Evolutionary conservation across 495 filamentous ascomycete species (phyloP), one percentile per base, ranked within the genome.

Genomic region (Parathielavia appendiculata): DNA sequence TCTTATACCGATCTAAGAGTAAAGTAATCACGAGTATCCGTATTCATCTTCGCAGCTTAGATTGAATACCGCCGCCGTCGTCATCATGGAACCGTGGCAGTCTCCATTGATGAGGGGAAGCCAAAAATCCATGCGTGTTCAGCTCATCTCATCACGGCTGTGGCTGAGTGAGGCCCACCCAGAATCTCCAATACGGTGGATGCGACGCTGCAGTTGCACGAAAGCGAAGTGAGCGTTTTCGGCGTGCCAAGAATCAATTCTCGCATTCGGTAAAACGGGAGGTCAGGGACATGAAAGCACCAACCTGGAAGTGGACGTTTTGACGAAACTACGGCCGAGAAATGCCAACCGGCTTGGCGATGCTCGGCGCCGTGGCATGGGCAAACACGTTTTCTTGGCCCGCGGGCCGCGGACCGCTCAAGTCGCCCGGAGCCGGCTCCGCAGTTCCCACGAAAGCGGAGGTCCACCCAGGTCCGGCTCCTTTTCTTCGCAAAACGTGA

Each of bases 281-380:
- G 35, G 4, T 10, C 26, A 30, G 26, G 6, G 6, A 30, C 26
- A 30, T 30, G 26, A 30, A 6, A 6, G 2, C 26, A 30, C 26
- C 26, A 30, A 30, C 26, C 26, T n/a, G 6, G 6, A 30, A 30
- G 26, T 6, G 2, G 26, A 30, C 26, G 6, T 30, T 2, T 6
- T 3, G 26, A 30, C 26, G 26, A 30, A 38, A 10, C 19, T 19
- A n/a, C 17, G 17, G 41, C n/a, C 41, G 41, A 41, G n/a, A 16
- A 13, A 30, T 45, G 41, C 41, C 41, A 45, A 23, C 41, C 46
- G 46, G 13, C 46, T 49, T 49, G 46, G 46, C 46, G 46, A 49
- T 34, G 26, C 45, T 47, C 45, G 45, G 46, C 26, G 46, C 46
- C 44, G 30, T 49, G 46, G 46, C 46, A 35, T 30, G 6, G 19